Percentiles rank a stretch among this genome's conserved stretches.
Conservation (phyloP, 345 rosid species). For the Eucalyptus regnans region DNA sequence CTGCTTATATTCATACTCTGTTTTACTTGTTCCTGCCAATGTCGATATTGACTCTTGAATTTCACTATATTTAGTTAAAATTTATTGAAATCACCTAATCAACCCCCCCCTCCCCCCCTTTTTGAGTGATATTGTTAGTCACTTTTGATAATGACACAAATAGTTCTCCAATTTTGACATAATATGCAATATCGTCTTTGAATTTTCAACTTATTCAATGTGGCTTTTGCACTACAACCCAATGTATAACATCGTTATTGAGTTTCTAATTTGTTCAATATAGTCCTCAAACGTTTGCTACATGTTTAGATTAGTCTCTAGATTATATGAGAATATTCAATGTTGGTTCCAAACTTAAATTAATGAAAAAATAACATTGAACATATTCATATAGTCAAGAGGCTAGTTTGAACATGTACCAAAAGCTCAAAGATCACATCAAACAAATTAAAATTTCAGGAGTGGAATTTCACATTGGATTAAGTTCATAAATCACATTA, state of each 20-base stretch:
- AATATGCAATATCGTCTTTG: rapidly evolving
- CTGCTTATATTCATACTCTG: no score
- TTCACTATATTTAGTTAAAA: rapidly evolving
- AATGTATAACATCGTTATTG: not conserved
- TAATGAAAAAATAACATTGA: no score
- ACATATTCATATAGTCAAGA: rapidly evolving
- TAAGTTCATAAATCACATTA: rapidly evolving
- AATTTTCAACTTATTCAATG: not conserved
- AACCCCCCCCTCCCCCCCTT: no score
- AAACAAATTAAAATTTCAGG: rapidly evolving
- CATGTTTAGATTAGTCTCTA: not conserved
- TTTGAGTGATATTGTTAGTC: no score
- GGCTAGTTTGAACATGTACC: no score
- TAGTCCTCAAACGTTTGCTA: rapidly evolving
- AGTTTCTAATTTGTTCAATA: not conserved
- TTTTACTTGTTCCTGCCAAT: rapidly evolving
- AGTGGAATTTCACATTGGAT: rapidly evolving
- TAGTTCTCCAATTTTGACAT: rapidly evolving
- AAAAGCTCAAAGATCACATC: no score
- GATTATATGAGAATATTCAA: no score
- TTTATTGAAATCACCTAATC: no score
- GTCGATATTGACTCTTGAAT: no score
- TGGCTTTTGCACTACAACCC: rapidly evolving
- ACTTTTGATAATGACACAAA: rapidly evolving
- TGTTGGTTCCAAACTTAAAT: no score